Percentiles rank a stretch among this genome's conserved stretches.
Conservation (phyloP, 2,329 filamentous ascomycete species). For the Xylaria sp. region DNA sequence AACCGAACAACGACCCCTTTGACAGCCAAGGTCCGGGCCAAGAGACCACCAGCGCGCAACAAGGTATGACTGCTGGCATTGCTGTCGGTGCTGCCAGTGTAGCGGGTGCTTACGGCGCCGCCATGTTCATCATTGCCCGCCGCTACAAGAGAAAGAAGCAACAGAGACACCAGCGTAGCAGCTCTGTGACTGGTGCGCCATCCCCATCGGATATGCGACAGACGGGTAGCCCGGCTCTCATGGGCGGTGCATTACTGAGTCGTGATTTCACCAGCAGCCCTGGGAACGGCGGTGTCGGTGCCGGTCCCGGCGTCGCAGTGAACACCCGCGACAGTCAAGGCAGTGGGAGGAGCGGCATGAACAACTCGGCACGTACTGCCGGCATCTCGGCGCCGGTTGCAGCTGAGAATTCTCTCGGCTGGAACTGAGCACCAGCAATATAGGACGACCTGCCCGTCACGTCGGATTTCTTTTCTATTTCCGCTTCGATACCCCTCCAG, state of each 20-base stretch:
- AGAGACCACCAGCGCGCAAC: conserved; percentile 57
- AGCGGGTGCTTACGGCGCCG: conserved; percentile 85
- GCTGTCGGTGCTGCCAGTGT: conserved; percentile 77
- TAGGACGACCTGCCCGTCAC: conserved; percentile 38
- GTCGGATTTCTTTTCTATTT: conserved; percentile 38
- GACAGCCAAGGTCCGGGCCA: conserved; percentile 42
- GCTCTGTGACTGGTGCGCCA: conserved; percentile 72
- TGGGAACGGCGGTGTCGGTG: conserved; percentile 53
- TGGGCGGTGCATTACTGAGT: conserved; percentile 69
- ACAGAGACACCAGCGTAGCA: conserved; percentile 74
- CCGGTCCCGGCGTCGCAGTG: conserved; percentile 44
- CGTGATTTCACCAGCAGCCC: conserved; percentile 50
- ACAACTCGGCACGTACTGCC: conserved; percentile 58
- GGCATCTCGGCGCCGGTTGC: conserved; percentile 89
- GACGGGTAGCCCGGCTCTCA: conserved; percentile 61
- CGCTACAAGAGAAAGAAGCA: conserved; percentile 86
- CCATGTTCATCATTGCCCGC: conserved; percentile 91
- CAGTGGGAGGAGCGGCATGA: conserved; percentile 63
- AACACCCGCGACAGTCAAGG: conserved; percentile 59
- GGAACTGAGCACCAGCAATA: conserved; percentile 68
- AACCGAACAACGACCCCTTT: conserved; percentile 45
- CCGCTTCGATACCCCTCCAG: conserved; percentile 51
- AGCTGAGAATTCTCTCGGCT: conserved; percentile 91
- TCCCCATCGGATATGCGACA: conserved; percentile 59
- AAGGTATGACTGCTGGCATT: conserved; percentile 68